These are phyloP conservation scores for Streptanthus diversifolius DNA, from an alignment of 345 rosid species.

Conservation along the genomic window DNA sequence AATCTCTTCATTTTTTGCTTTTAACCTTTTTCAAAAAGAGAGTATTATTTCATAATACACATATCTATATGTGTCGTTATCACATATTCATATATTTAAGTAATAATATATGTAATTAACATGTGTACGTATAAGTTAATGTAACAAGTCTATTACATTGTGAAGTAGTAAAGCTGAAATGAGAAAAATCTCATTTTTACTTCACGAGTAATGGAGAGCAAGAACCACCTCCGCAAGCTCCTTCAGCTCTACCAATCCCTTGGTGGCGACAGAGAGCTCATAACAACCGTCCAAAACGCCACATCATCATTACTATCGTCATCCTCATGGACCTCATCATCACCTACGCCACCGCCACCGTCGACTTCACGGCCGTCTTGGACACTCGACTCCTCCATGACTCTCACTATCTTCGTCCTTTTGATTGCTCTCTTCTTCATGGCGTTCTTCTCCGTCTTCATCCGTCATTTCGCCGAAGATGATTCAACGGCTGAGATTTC, in stretches of 20 bases:
- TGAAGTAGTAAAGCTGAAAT: not conserved
- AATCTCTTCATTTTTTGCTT: too few relatives aligned
- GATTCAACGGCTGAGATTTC: conserved; percentile 16
- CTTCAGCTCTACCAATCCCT: not conserved
- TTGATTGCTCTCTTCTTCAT: conserved; percentile 52
- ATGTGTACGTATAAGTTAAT: not conserved
- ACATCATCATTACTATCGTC: conserved; percentile 10
- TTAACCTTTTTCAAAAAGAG: not conserved
- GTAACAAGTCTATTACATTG: not conserved
- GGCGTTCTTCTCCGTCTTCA: conserved; percentile 54
- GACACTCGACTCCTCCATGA: conserved; percentile 43
- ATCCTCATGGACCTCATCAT: too few relatives aligned
- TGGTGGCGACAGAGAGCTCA: not conserved
- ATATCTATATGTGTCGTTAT: not conserved
- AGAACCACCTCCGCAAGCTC: conserved; percentile 6
- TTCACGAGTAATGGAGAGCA: not conserved
- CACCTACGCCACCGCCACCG: not conserved
- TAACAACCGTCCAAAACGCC: conserved; percentile 14
- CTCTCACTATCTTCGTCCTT: conserved; percentile 46
- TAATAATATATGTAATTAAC: not conserved
- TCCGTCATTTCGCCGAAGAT: conserved; percentile 41
- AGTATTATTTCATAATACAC: not conserved
- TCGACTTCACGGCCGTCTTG: not conserved
- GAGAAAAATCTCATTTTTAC: not conserved
- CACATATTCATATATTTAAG: not conserved